Base-by-base conservation (phyloP, 768 basidiomycete species). In the Termitomyces eurrhizus region DNA sequence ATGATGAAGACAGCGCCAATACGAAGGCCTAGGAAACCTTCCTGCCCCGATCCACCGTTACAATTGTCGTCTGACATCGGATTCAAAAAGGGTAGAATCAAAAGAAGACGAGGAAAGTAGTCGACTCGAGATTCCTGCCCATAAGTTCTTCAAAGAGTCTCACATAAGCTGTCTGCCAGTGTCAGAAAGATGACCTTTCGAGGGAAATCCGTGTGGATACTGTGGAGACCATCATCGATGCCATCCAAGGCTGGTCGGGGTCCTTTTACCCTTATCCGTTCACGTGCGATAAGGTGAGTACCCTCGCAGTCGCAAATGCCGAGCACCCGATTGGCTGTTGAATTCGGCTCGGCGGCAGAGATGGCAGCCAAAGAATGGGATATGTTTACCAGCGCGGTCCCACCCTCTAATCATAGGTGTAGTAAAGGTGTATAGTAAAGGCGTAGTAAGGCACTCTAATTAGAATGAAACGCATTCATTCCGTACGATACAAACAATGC, bases 1-100 rank as follows among this genome's bases (percentile, higher is more conserved):
- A n/a, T 84, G 65, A 94, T 78, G 73, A 93, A 93, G 64, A 93
- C 72, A 24, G 90, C 83, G 0, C 81, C 91, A 51, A 93, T 78
- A 4, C 92, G 83, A 49, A 93, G 74, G 36, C 76, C 70, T 5
- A 80, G 70, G 61, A 79, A 74, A 2, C 77, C 72, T 63, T 83
- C 72, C 21, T 77, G 75, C n/a, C 83, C 83, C 35, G 83, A 81
- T 18, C 82, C 82, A 7, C 72, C 67, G 49, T 80, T 80, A 70
- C 88, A 90, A 50, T 74, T 74, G 51, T 64, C 29, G 65, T 62
- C 52, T 54, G 61, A 61, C 59, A 65, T 61, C 56, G 57, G 57
- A 7, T 21, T 11, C 33, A 35, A 11, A 48, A 45, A 26, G 36
- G 58, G 32, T 46, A 60, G 55, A 53, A 58, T 42, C 52, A 39